These are phyloP conservation scores for Alternaria tenuissima DNA, from an alignment of 2,329 filamentous ascomycete genomes.

Conservation along the genomic window DNA sequence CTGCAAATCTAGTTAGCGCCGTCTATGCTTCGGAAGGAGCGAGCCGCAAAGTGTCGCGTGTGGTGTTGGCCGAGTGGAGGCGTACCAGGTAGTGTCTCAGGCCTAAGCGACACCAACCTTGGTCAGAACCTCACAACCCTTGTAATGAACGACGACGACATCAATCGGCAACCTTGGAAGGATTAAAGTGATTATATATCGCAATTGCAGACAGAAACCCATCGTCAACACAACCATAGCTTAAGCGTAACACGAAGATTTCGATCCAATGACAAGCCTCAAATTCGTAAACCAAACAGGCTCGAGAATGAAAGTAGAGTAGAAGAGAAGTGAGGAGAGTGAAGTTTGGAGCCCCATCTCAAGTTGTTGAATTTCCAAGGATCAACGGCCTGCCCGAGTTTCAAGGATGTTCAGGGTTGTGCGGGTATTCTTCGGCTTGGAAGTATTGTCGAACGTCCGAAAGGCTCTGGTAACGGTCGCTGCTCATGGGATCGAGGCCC, in stretches of 20 bases:
- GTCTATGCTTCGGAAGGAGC: slow-evolving; percentile 10
- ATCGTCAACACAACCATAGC: background rate
- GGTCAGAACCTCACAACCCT: background rate
- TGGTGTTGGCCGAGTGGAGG: slow-evolving; percentile 1
- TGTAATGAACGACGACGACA: background rate
- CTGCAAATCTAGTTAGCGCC: slow-evolving; percentile 16
- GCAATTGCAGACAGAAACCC: background rate
- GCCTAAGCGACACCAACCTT: slow-evolving; percentile 5
- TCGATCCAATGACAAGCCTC: background rate
- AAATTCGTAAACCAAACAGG: background rate
- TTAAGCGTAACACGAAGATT: background rate
- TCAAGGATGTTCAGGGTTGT: background rate
- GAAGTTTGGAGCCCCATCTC: background rate
- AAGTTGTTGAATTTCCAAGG: background rate
- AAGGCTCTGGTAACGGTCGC: background rate
- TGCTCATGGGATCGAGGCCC: slow-evolving; percentile 44
- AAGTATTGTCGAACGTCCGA: background rate
- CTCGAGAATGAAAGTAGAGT: background rate
- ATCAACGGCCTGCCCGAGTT: background rate
- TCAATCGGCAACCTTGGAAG: background rate
- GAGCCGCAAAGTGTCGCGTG: slow-evolving; percentile 19
- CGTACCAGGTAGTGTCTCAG: background rate
- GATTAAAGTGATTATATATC: background rate
- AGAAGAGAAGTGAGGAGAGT: background rate
- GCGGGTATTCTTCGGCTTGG: background rate